phyloP scores from a whole-genome alignment of 768 basidiomycete species.

The Agaricus bisporus region DNA sequence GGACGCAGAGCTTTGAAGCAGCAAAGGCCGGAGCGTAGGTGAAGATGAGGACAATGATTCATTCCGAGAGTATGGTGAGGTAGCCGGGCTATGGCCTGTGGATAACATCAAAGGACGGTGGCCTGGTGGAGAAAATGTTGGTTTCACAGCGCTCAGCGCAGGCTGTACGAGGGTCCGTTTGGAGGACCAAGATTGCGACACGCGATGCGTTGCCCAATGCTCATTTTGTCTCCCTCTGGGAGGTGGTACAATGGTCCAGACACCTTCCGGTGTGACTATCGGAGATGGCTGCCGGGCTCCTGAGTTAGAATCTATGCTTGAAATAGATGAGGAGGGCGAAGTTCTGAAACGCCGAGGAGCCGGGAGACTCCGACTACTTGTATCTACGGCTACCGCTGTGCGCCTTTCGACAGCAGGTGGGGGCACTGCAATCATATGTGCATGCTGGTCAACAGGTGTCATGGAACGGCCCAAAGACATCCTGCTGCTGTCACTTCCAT shows the following conservation, averaged over 20 bases:
- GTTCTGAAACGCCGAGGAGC: conserved; percentile 1
- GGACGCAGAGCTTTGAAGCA: background rate
- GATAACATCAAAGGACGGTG: conserved; percentile 6
- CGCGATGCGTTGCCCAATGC: background rate
- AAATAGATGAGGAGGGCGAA: conserved; percentile 1
- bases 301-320: background rate
- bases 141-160: conserved; percentile 11
- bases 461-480: conserved; percentile 2
- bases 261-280: conserved; percentile 4
- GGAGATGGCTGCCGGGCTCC: background rate
- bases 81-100: background rate
- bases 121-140: conserved; percentile 7
- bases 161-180: conserved; percentile 1
- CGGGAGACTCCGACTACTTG: background rate
- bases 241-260: conserved; percentile 1
- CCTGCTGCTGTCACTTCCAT: conserved; percentile 1
- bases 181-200: conserved; percentile 3
- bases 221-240: background rate
- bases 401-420: background rate
- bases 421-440: conserved; percentile 1
- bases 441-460: conserved; percentile 1
- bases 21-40: background rate
- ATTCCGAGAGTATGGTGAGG: background rate
- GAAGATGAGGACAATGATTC: background rate
- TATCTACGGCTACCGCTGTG: background rate